These are phyloP conservation scores for Diospyros kaki DNA, from an alignment of 148 eudicot species.

Conservation along the genomic window DNA sequence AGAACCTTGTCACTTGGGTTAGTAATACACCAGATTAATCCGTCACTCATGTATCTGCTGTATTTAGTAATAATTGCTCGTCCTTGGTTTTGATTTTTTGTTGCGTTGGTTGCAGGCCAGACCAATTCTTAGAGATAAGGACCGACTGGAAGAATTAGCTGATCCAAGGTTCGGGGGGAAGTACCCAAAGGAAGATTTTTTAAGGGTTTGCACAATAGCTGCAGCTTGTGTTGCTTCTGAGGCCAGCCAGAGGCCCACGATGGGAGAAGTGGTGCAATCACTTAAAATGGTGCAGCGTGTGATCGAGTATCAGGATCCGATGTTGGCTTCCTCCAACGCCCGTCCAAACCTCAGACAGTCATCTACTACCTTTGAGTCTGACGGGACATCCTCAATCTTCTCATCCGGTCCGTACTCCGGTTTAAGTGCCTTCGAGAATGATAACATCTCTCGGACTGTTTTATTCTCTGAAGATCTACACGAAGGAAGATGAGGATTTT, in stretches of 20 bases:
- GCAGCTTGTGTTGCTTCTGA: constrained; percentile 96
- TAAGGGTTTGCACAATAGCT: constrained; percentile 88
- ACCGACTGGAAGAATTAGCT: constrained; percentile 72
- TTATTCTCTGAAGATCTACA: constrained; percentile 90
- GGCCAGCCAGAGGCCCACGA: constrained; percentile 88
- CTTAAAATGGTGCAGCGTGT: constrained; percentile 92
- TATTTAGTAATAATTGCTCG: background rate
- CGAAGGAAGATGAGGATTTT: constrained; percentile 65
- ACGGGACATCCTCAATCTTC: constrained; percentile 85
- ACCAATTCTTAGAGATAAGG: constrained; percentile 79
- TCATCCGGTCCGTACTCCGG: constrained; percentile 94
- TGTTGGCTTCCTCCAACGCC: constrained; percentile 31
- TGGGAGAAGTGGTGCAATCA: constrained; percentile 98
- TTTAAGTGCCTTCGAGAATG: constrained; percentile 67
- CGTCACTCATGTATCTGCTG: background rate
- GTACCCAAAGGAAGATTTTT: constrained; percentile 80
- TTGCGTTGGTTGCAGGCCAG: constrained; percentile 57
- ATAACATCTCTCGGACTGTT: constrained; percentile 56
- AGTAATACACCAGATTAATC: constrained; percentile 19
- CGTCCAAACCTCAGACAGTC: constrained; percentile 61
- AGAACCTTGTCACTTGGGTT: constrained; percentile 97
- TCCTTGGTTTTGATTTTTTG: background rate
- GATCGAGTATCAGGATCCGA: constrained; percentile 64
- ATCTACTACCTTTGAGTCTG: constrained; percentile 83
- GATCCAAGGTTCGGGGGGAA: constrained; percentile 71